phyloP scores from a whole-genome alignment of 768 basidiomycete genomes.

The Amanita rubescens region DNA sequence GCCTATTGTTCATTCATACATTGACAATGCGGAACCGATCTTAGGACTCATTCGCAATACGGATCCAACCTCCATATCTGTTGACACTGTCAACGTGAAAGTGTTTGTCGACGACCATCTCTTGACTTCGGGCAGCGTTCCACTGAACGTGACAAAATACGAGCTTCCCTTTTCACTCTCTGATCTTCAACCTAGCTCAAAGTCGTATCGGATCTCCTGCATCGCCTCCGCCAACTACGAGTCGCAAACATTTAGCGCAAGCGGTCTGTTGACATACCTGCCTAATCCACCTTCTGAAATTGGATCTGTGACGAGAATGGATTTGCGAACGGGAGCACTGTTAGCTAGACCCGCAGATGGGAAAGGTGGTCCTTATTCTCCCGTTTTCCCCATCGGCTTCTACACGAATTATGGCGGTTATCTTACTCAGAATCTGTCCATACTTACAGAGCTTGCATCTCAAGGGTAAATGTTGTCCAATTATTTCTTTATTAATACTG shows the following conservation, averaged over 20 bases:
- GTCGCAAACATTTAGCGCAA: slow-evolving; percentile 36
- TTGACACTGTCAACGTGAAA: slow-evolving; percentile 30
- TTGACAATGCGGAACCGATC: slow-evolving; percentile 40
- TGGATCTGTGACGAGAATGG: slow-evolving; percentile 49
- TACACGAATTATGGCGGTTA: slow-evolving; percentile 56
- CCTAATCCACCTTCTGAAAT: slow-evolving; percentile 39
- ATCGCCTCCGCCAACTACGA: slow-evolving; percentile 27
- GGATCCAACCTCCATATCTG: neutral
- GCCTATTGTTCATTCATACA: slow-evolving; percentile 37
- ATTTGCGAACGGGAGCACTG: slow-evolving; percentile 49
- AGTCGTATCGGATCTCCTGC: slow-evolving; percentile 31
- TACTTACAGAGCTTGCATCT: slow-evolving; percentile 47
- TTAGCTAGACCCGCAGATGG: slow-evolving; percentile 46
- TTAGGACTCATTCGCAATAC: slow-evolving; percentile 19
- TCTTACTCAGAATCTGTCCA: slow-evolving; percentile 42
- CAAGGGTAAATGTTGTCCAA: slow-evolving; percentile 43
- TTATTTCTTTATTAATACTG: neutral
- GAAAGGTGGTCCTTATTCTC: slow-evolving; percentile 39
- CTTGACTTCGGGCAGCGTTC: slow-evolving; percentile 44
- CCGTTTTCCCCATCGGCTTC: slow-evolving; percentile 68
- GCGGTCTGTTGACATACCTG: slow-evolving; percentile 39
- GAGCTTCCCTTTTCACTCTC: slow-evolving; percentile 43
- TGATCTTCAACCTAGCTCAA: slow-evolving; percentile 33
- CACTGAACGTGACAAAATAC: slow-evolving; percentile 44
- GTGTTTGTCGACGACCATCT: slow-evolving; percentile 38